phyloP scores from a whole-genome alignment of 345 rosid genomes.

The Triadica sebifera region DNA sequence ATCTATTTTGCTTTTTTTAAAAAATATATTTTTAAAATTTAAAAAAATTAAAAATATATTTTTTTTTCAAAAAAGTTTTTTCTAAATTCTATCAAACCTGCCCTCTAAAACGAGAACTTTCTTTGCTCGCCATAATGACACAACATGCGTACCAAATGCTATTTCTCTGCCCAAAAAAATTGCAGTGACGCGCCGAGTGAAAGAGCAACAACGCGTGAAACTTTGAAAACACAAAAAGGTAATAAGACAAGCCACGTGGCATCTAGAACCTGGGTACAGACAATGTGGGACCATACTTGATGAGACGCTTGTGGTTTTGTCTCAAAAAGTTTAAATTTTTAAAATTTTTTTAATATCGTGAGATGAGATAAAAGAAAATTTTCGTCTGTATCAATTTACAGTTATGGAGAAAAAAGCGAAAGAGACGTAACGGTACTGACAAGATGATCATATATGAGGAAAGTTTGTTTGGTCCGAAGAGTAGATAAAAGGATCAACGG shows the following conservation, averaged over 20 bases:
- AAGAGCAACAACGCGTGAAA: neutral
- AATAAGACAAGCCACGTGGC: slow-evolving; percentile 6
- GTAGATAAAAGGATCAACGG: neutral
- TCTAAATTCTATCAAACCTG: too few relatives aligned
- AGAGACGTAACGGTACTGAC: slow-evolving; percentile 14
- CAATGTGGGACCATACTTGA: slow-evolving; percentile 3
- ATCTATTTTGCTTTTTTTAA: too few relatives aligned
- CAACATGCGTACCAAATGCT: neutral
- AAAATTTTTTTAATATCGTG: neutral
- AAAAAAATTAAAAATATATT: too few relatives aligned
- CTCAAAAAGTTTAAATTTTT: neutral
- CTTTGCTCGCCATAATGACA: neutral
- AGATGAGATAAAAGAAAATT: neutral
- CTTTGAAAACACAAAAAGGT: neutral
- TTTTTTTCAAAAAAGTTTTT: too few relatives aligned
- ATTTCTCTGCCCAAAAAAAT: too few relatives aligned
- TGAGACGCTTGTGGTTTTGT: neutral
- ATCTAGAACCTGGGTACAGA: neutral
- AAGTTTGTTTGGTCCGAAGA: neutral
- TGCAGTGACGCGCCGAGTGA: neutral
- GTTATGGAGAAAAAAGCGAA: neutral
- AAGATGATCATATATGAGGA: neutral
- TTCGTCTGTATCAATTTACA: neutral
- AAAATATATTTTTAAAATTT: too few relatives aligned
- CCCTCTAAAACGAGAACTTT: neutral